phyloP scores from a whole-genome alignment of 2,329 filamentous ascomycete genomes.

The Trichoderma lentiforme region DNA sequence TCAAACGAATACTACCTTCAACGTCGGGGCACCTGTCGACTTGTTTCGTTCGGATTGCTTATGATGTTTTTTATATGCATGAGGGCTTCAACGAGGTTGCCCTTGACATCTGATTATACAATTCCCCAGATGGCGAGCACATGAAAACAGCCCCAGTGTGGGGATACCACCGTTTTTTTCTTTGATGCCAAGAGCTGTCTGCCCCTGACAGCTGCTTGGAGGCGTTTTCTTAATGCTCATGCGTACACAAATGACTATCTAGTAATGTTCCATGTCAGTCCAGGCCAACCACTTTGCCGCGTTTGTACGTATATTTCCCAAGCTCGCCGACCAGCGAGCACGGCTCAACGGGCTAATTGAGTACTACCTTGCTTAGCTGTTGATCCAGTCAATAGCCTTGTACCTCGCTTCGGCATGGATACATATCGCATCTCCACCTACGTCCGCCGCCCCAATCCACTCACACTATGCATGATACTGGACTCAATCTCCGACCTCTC shows the following conservation, averaged over 20 bases:
- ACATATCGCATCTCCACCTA: conserved; percentile 6
- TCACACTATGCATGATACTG: conserved; percentile 15
- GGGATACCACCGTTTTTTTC: background rate
- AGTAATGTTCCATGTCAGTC: conserved; percentile 9
- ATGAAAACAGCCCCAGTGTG: background rate
- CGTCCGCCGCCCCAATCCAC: background rate
- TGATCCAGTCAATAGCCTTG: background rate
- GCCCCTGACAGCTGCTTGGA: background rate
- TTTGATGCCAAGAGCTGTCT: background rate
- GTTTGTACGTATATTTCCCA: conserved; percentile 12
- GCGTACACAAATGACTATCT: background rate
- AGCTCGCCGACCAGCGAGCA: background rate
- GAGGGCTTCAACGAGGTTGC: background rate
- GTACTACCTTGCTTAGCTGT: background rate
- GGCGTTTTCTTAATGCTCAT: background rate
- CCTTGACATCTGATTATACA: background rate
- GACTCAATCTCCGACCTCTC: conserved; percentile 12
- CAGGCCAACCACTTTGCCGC: background rate
- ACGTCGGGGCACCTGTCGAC: background rate
- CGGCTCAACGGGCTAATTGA: background rate
- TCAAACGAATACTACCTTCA: background rate
- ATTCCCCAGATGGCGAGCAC: background rate
- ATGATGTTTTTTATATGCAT: background rate
- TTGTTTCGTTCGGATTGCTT: background rate
- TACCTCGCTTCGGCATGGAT: conserved; percentile 11